A percentile compares a stretch with the other conserved stretches of the same genome.
These are phyloP conservation scores for Aspergillus kassunensis DNA, from an alignment of 495 filamentous ascomycete genomes.

Conservation along the genomic window DNA sequence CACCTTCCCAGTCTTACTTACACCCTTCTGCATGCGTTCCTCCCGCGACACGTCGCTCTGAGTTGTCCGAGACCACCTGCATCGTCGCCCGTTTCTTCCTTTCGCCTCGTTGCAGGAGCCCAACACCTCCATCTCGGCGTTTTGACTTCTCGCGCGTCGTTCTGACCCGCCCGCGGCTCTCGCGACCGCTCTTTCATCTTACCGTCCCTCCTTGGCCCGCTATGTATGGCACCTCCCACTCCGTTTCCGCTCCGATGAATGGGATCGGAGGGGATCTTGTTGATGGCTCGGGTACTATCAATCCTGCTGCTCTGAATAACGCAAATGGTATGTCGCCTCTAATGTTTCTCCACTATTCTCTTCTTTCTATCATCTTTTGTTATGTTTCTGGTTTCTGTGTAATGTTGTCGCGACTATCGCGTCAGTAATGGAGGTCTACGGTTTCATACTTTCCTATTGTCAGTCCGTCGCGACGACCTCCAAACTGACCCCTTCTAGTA, in stretches of 20 bases:
- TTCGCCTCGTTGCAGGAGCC: conserved; percentile 24
- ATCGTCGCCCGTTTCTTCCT: conserved; percentile 20
- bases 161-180: conserved; percentile 35
- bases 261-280: conserved; percentile 59
- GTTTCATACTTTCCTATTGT: conserved; percentile 15
- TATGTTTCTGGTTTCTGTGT: neutral
- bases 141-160: conserved; percentile 26
- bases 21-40: conserved; percentile 20
- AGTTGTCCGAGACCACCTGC: conserved; percentile 22
- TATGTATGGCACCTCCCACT: conserved; percentile 58
- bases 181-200: conserved; percentile 25
- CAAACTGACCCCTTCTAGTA: conserved; percentile 43
- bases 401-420: conserved; percentile 2
- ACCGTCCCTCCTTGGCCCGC: conserved; percentile 35
- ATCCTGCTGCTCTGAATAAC: conserved; percentile 69
- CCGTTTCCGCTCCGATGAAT: conserved; percentile 52
- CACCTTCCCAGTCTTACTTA: conserved; percentile 21
- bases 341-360: conserved; percentile 2
- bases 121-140: conserved; percentile 16
- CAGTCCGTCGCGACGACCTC: conserved; percentile 27
- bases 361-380: conserved; percentile 2
- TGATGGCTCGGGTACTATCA: conserved; percentile 75
- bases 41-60: conserved; percentile 20
- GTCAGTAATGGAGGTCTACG: conserved; percentile 1
- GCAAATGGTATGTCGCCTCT: conserved; percentile 46